phyloP scores from a whole-genome alignment of 495 filamentous ascomycete genomes.

The Penicillium bialowiezense region DNA sequence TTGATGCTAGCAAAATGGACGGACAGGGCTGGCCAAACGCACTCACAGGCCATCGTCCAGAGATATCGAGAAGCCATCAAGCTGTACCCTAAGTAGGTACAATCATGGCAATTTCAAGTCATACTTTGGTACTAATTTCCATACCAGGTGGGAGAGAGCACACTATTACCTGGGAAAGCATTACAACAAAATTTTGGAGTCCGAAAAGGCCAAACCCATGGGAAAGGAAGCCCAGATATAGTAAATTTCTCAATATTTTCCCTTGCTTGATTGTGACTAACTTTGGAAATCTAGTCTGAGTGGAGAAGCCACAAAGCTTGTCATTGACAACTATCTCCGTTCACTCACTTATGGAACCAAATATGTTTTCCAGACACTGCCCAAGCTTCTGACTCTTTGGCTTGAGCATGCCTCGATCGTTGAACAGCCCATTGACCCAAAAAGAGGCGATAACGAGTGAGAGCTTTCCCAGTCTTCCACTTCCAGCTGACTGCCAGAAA shows the following conservation, averaged over 20 bases:
- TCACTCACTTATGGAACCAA: conserved; percentile 86
- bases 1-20: conserved; percentile 95
- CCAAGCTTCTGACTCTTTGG: conserved; percentile 88
- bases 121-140: conserved; percentile 7
- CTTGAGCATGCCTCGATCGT: conserved; percentile 80
- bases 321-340: conserved; percentile 89
- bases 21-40: conserved; percentile 86
- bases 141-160: conserved; percentile 82
- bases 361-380: conserved; percentile 91
- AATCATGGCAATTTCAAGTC: not conserved
- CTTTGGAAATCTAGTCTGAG: conserved; percentile 38
- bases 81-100: conserved; percentile 36
- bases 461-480: conserved; percentile 14
- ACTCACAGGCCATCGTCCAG: conserved; percentile 68
- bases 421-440: conserved; percentile 63
- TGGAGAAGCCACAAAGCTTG: conserved; percentile 82
- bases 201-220: conserved; percentile 72
- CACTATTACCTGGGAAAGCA: conserved; percentile 96
- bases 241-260: conserved; percentile 21
- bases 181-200: conserved; percentile 94
- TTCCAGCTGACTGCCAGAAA: not conserved
- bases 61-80: conserved; percentile 72
- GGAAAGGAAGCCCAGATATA: conserved; percentile 59
- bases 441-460: conserved; percentile 58
- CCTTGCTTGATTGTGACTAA: not conserved